Evolutionary conservation across 1,284 basidiomycete genomes (phyloP), one percentile per base, ranked within the genome.

Genomic region (Apiotrichum gamsii): DNA sequence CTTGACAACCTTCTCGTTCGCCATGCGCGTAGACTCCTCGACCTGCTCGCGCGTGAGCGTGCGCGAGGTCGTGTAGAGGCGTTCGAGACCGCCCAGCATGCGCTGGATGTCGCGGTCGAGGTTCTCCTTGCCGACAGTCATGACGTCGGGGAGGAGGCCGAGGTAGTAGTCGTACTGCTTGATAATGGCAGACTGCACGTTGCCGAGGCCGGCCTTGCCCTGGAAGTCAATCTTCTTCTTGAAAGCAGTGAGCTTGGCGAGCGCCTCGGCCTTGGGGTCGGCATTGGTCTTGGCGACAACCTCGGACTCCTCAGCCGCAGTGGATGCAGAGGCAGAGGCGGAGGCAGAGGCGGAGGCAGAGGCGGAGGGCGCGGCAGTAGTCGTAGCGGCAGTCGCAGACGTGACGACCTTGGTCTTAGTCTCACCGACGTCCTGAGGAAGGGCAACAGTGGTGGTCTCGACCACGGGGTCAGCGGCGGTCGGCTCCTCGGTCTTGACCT

Each of bases 21-120:
- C 57, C 58, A 62, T 61, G 15, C 52, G 49, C 29, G 52, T 51
- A 11, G 59, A 60, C 37, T 58, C 54, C 24, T 51, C 49, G 33
- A 70, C 62, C 51, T 70, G 67, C 0, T 64, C 57, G 14, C 43
- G 42, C 3, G 59, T 67, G 21, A 70, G 58, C 2, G 37, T 52
- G 8, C 57, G 51, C 11, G 63, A 65, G n/a, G 46, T 45, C 11
- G 62, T 58, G 49, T 66, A 70, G n/a, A 70, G 58, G 45, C 64
- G 64, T 57, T 70, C 65, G n/a, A 70, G 58, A 14, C 67, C 69
- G 18, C 45, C 49, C 20, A 65, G 25, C 50, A 68, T 49, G 48
- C 66, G 65, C 20, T 60, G 57, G 40, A 63, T 60, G 39, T 69
- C 65, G 30, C 61, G 55, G 13, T 62, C 60, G 15, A 70, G 44